Evolutionary conservation across 805 yeast species (phyloP).

Genomic region (Brettanomyces bruxellensis): DNA sequence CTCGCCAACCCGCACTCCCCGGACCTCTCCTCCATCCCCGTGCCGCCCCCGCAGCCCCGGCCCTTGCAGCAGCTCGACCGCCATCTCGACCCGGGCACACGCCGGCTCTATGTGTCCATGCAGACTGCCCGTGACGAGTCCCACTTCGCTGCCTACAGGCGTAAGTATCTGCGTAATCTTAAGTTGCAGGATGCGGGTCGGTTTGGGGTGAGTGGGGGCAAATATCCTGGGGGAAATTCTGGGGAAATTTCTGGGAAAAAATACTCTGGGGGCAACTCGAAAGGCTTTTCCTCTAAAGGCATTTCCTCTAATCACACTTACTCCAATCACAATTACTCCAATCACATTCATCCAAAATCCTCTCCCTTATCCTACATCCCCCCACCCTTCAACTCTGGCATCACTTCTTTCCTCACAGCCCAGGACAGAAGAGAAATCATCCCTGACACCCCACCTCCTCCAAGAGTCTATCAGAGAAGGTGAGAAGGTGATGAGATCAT

Average conservation of each 20-base stretch:
- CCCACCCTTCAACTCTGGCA: not conserved
- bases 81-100: slow-evolving; percentile 14
- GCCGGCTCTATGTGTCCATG: slow-evolving; percentile 17
- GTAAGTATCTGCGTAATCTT: slow-evolving; percentile 11
- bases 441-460: no score
- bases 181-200: slow-evolving; percentile 6
- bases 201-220: not conserved
- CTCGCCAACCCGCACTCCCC: slow-evolving; percentile 9
- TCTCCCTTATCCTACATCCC: not conserved
- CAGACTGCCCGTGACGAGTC: slow-evolving; percentile 21
- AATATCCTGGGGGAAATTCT: no score
- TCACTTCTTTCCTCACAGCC: not conserved
- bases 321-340: no score
- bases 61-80: slow-evolving; percentile 14
- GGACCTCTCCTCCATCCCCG: slow-evolving; percentile 9
- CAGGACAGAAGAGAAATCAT: no score
- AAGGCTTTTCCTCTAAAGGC: no score
- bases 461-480: no score
- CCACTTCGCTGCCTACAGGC: slow-evolving; percentile 22
- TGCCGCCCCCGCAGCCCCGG: slow-evolving; percentile 3
- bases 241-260: no score
- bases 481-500: no score
- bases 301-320: no score
- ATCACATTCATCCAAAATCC: no score
- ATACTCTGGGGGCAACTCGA: no score